Percentiles rank a stretch among this genome's conserved stretches.
Evolutionary conservation across 2,329 filamentous ascomycete species (phyloP).

Genomic region (Trichoderma afroharzianum): DNA sequence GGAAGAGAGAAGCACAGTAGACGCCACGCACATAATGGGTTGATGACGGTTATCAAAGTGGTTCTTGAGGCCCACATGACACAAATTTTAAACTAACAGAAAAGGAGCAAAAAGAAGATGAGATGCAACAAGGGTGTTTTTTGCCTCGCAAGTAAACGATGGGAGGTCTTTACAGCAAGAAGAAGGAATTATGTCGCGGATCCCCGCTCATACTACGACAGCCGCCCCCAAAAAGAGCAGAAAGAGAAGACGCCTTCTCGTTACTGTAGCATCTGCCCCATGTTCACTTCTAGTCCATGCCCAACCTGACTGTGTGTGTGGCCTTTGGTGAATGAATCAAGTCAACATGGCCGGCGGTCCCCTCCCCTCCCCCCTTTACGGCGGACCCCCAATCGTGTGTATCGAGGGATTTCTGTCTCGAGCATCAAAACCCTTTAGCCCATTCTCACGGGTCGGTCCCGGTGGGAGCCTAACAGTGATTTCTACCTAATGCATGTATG

Average conservation of each 20-base stretch:
- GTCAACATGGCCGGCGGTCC: neutral
- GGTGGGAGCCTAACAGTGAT: neutral
- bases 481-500: constrained; percentile 4
- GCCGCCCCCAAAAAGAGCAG: neutral
- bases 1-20: neutral
- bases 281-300: neutral
- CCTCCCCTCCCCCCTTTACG: neutral
- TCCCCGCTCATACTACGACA: constrained; percentile 9
- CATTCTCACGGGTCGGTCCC: neutral
- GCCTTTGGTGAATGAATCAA: neutral
- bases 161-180: neutral
- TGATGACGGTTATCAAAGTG: neutral
- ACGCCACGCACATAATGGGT: neutral
- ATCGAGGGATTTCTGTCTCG: constrained; percentile 2
- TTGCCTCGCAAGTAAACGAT: neutral
- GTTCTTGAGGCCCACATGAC: neutral
- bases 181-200: neutral
- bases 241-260: neutral
- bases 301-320: neutral
- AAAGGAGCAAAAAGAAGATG: neutral
- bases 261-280: constrained; percentile 9
- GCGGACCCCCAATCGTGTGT: neutral
- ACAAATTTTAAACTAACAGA: neutral
- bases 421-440: neutral
- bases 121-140: neutral